Evolutionary conservation across 345 rosid genomes (phyloP).

Genomic region (Cardamine occulta): DNA sequence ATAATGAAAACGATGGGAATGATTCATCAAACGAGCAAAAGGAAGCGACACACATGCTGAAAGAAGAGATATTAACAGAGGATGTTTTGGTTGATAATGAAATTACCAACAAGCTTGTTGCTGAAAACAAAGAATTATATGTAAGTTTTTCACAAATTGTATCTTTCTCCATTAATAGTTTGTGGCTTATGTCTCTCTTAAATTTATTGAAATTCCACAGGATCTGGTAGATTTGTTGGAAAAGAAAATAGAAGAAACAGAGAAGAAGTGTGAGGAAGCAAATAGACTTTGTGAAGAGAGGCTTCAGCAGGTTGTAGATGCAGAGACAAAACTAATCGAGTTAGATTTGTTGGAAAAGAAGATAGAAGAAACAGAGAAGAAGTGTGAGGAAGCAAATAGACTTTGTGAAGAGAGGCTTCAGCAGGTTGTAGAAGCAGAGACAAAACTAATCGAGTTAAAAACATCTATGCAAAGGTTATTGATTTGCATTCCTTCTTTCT

Average conservation of each 20-base stretch:
- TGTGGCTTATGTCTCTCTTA: slow-evolving; percentile 22
- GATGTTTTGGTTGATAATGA: slow-evolving; percentile 51
- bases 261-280: slow-evolving; percentile 80
- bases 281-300: slow-evolving; percentile 76
- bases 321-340: slow-evolving; percentile 84
- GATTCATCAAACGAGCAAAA: slow-evolving; percentile 38
- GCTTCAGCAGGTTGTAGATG: slow-evolving; percentile 70
- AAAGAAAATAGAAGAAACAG: slow-evolving; percentile 75
- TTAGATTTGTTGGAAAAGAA: slow-evolving; percentile 73
- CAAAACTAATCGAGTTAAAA: slow-evolving; percentile 78
- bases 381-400: slow-evolving; percentile 73
- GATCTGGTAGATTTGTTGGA: slow-evolving; percentile 72
- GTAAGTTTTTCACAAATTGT: slow-evolving; percentile 41
- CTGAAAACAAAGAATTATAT: slow-evolving; percentile 86
- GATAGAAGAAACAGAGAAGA: slow-evolving; percentile 79
- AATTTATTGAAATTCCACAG: slow-evolving; percentile 43
- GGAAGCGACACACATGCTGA: slow-evolving; percentile 25
- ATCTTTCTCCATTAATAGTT: slow-evolving; percentile 5
- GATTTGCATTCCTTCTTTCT: neutral
- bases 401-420: slow-evolving; percentile 76
- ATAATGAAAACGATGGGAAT: slow-evolving; percentile 66
- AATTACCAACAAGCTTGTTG: slow-evolving; percentile 60
- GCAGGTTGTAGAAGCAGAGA: slow-evolving; percentile 79
- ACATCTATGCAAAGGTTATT: slow-evolving; percentile 80
- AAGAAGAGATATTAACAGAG: slow-evolving; percentile 27